A percentile compares a stretch with the other conserved stretches of the same genome.
These are phyloP conservation scores for Dipteronia sinensis DNA, from an alignment of 345 rosid species.

Conservation along the genomic window DNA sequence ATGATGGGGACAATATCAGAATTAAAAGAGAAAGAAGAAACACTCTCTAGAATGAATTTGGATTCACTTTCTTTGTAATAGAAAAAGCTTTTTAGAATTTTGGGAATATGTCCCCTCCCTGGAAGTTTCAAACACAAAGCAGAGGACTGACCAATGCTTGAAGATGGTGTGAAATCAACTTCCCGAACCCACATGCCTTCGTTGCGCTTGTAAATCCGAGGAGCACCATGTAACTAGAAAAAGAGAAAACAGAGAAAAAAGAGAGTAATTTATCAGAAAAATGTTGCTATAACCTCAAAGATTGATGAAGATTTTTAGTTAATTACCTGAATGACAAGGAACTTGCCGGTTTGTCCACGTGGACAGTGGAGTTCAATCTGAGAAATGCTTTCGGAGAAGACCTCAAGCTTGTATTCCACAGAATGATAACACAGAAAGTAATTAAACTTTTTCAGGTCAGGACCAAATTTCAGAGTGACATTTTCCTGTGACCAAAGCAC, in stretches of 20 bases:
- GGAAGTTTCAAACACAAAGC: constrained; percentile 44
- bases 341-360: constrained; percentile 16
- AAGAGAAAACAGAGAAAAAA: neutral
- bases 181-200: constrained; percentile 40
- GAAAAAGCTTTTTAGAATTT: constrained; percentile 33
- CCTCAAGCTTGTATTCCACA: constrained; percentile 41
- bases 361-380: constrained; percentile 30
- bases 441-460: constrained; percentile 27
- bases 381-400: constrained; percentile 48
- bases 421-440: constrained; percentile 22
- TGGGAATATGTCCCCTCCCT: constrained; percentile 24
- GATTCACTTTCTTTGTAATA: constrained; percentile 32
- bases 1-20: constrained; percentile 44
- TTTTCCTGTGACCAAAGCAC: constrained; percentile 34
- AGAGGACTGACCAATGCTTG: constrained; percentile 45
- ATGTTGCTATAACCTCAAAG: neutral
- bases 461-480: constrained; percentile 36
- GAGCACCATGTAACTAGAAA: constrained; percentile 47
- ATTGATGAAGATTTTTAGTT: neutral
- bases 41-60: constrained; percentile 25
- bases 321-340: constrained; percentile 47
- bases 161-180: constrained; percentile 44
- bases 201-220: constrained; percentile 31
- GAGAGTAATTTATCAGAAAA: neutral
- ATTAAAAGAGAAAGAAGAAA: constrained; percentile 35